Base-by-base conservation (phyloP, 495 filamentous ascomycete species). In the Eremomyces bilateralis region DNA sequence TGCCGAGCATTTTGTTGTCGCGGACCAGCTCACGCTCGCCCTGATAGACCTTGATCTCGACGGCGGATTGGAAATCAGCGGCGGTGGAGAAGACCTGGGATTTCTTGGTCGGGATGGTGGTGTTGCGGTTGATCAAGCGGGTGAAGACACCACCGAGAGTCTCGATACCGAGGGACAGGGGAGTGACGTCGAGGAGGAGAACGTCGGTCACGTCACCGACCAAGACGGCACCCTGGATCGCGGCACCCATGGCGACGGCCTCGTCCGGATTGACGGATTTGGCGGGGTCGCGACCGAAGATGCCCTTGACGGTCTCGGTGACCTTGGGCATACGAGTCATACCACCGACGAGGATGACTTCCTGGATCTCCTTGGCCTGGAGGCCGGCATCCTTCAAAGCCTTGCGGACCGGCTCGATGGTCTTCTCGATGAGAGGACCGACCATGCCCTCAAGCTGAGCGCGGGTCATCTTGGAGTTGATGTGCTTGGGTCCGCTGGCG, bases 251-350 rank as follows among this genome's bases (percentile, higher is more conserved):
- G 50, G 88, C 85, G 39, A 97, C 88, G 55, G 88, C 88, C 71
- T 97, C 88, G 48, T 97, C 88, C 39, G 88, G 88, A 67, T 97
- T 97, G 58, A 97, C 88, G 24, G 88, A 84, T 71, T 97, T 97
- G 54, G 90, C 80, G 42, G 88, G 82, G 21, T 97, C 88, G 57
- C 88, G 90, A 43, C 90, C 85, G 59, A 97, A 97, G 56, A 95
- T 82, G 61, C 63, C 72, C 73, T 91, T 93, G 51, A 95, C 88
- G 22, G 83, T 90, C 63, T 95, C 84, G 42, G 73, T 73, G 48
- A 97, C 88, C 74, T 94, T 97, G 49, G 88, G 88, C 88, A 97
- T 97, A 64, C 88, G 90, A 45, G 90, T 94, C 88, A 95, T 95
- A 61, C 88, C 88, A 71, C 88, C 88, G 36, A 97, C 88, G 18